Evolutionary conservation across 2,329 filamentous ascomycete genomes (phyloP), one percentile per base, ranked within the genome.

Genomic region (Fusarium verticillioides): DNA sequence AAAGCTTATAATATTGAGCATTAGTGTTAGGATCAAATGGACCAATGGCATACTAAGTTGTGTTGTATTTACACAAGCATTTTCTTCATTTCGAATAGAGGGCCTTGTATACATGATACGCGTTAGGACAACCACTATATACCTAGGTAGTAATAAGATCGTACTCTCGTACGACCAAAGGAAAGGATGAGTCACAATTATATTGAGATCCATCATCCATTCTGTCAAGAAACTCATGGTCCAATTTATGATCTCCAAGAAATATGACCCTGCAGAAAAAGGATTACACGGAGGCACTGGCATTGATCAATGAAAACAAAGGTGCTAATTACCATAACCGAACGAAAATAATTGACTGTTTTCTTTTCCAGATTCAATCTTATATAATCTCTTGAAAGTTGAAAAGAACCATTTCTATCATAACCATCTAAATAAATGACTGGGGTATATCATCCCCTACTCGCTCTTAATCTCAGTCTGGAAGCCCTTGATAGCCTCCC

Each of bases 401-500:
- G 12, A 36, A 30, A 12, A 39, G 19, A 12, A 13, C 8, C 4
- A 47, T 28, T 21, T 36, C 21, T 52, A 19, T 23, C 9, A 4
- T 43, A 39, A 39, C 26, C 16, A 34, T 53, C 7, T 30, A 54
- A 47, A 36, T 19, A 28, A 60, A 57, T 28, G 30, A 65, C 26
- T 8, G 6, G 19, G 52, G 67, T 72, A 60, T 69, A 57, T 23
- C 43, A 28, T 26, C 4, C 4, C 30, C 47, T 60, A 74, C 46
- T 60, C 39, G 42, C 36, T 63, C 39, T 67, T 76, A 56, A 89
- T 79, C 79, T 89, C 85, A 5, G 85, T 85, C n/a, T 74, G 75
- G 75, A 85, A 81, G 5, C 88, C 88, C 60, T 77, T 82, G 37
- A 91, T 88, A 7, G 84, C 87, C 32, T 79, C 75, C 37, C 79